Conservation (phyloP, 495 filamentous ascomycete genomes). For the Wilcoxina mikolae region DNA sequence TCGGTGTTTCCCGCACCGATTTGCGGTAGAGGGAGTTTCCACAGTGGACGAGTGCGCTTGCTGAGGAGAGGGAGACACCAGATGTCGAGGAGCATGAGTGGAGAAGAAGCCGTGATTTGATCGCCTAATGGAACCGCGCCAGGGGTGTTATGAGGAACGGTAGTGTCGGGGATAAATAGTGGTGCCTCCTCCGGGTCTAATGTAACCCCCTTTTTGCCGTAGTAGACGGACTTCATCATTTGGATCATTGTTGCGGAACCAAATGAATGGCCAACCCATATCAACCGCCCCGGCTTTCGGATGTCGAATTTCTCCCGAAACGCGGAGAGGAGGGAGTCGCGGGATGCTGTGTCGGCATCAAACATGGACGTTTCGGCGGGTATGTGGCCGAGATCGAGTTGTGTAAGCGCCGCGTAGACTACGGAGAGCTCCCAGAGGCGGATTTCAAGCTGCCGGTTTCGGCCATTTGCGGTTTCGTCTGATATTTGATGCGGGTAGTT, state of each 20-base stretch:
- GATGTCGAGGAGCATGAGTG: slow-evolving; percentile 52
- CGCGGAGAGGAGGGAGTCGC: slow-evolving; percentile 32
- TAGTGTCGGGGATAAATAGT: slow-evolving; percentile 19
- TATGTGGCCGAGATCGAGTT: slow-evolving; percentile 41
- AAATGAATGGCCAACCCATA: slow-evolving; percentile 62
- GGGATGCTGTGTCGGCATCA: slow-evolving; percentile 2
- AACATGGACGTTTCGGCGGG: slow-evolving; percentile 14
- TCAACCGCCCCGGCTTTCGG: slow-evolving; percentile 51
- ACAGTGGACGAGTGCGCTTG: slow-evolving; percentile 40
- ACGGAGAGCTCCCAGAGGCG: slow-evolving; percentile 58
- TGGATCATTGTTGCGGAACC: slow-evolving; percentile 57
- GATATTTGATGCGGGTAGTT: slow-evolving; percentile 20
- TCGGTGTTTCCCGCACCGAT: slow-evolving; percentile 33
- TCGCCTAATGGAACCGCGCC: slow-evolving; percentile 35
- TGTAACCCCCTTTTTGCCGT: slow-evolving; percentile 21
- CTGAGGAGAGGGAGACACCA: slow-evolving; percentile 56
- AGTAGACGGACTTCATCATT: slow-evolving; percentile 57
- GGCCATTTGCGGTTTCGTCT: slow-evolving; percentile 26
- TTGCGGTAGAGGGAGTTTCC: slow-evolving; percentile 49
- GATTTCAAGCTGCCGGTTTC: slow-evolving; percentile 54
- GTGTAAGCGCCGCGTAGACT: slow-evolving; percentile 45
- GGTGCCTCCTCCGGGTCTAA: slow-evolving; percentile 11
- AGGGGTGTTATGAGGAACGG: slow-evolving; percentile 38
- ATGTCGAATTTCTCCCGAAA: slow-evolving; percentile 47
- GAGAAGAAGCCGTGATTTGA: slow-evolving; percentile 49